phyloP scores from a whole-genome alignment of 2,329 filamentous ascomycete genomes.

The Apiospora arundinis region DNA sequence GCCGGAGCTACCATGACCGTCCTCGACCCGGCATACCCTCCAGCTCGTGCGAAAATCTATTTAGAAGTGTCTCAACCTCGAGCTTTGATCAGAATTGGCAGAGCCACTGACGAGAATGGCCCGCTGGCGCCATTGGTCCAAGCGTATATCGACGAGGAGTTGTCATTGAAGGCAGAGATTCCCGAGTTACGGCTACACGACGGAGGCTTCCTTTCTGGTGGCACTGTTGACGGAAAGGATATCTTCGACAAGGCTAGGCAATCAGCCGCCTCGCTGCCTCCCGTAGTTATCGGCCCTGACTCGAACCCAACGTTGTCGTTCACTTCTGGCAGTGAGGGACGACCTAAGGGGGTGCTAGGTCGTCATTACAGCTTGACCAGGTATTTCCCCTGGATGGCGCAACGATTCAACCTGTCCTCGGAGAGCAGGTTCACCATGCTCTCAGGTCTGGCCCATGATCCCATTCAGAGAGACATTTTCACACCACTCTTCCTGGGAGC shows the following conservation, averaged over 20 bases:
- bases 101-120: slow-evolving; percentile 73
- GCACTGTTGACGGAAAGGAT: slow-evolving; percentile 69
- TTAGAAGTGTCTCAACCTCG: slow-evolving; percentile 79
- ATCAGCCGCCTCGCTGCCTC: slow-evolving; percentile 57
- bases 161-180: slow-evolving; percentile 75
- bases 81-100: slow-evolving; percentile 75
- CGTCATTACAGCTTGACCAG: slow-evolving; percentile 85
- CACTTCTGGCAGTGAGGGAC: slow-evolving; percentile 77
- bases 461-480: slow-evolving; percentile 79
- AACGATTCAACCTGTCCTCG: slow-evolving; percentile 76
- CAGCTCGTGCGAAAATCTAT: slow-evolving; percentile 81
- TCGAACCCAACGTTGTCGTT: slow-evolving; percentile 78
- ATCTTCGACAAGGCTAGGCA: slow-evolving; percentile 71
- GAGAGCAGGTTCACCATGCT: slow-evolving; percentile 83
- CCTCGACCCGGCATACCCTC: slow-evolving; percentile 83
- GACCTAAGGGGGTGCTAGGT: slow-evolving; percentile 82
- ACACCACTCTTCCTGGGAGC: slow-evolving; percentile 89
- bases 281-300: slow-evolving; percentile 86
- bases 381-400: slow-evolving; percentile 94
- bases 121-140: slow-evolving; percentile 55
- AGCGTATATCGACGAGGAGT: slow-evolving; percentile 74
- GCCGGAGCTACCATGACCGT: slow-evolving; percentile 69
- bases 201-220: slow-evolving; percentile 75
- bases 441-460: slow-evolving; percentile 82
- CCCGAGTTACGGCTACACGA: slow-evolving; percentile 76